Evolutionary conservation across 2,329 filamentous ascomycete genomes (phyloP), one percentile per base, ranked within the genome.

Genomic region (Cryphonectria radicalis): DNA sequence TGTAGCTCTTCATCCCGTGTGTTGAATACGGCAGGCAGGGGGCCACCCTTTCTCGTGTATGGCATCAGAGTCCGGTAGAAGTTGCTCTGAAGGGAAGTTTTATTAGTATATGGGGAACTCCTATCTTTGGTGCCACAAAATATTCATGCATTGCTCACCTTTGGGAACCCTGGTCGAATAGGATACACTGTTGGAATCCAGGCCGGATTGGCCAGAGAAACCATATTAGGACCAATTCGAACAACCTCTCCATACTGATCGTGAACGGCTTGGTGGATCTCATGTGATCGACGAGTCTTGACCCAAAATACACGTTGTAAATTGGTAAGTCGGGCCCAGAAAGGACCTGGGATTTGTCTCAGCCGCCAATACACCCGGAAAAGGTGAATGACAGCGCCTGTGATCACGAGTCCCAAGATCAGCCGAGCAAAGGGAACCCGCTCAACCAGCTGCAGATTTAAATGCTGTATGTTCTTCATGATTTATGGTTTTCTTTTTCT

Each of bases 211-310:
- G 82, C 75, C 40, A 87, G 76, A 0, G 84, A 84, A 4, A 87
- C 79, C 75, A 86, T 84, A 74, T 84, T 79, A 6, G 85, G 85
- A 0, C 81, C 82, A 63, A 86, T 82, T n/a, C 85, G 82, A 67
- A 87, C 84, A 4, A 87, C 75, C 14, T 83, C 82, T 4, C 84
- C 84, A 74, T 86, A 85, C 73, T 79, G 80, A 19, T 76, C 75
- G 76, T 86, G 84, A 2, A 86, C 35, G 0, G 67, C 50, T 28
- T 73, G 66, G 19, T 75, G 73, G 10, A 70, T 70, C 7, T 66
- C 22, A 37, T 77, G 74, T 25, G 73, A 70, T 13, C 63, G n/a
- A 32, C 67, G 60, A 28, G 75, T 76, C 32, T 63, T 73, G 0
- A 78, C 76, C 75, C 75, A 76, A 1, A 69, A 63, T 0, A 77